Evolutionary conservation across 108 stramenopile genomes (phyloP).

Genomic region (Cylindrotheca closterium): DNA sequence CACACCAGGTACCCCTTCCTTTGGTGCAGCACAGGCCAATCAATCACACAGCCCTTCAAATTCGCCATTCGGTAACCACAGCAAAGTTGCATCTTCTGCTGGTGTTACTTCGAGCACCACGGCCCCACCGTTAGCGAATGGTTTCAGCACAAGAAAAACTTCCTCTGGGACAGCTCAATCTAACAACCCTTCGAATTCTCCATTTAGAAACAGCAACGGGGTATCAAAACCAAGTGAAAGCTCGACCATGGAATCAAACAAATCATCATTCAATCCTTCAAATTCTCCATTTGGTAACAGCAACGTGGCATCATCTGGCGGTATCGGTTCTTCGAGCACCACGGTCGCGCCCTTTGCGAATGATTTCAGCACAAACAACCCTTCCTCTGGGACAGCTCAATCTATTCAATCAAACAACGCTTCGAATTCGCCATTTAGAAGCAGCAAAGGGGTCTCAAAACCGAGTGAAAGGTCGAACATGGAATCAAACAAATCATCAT

Average conservation of each 20-base stretch:
- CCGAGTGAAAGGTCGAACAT: too few relatives aligned
- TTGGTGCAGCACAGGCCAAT: background rate
- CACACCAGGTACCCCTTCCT: too few relatives aligned
- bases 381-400: background rate
- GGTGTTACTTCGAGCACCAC: too few relatives aligned
- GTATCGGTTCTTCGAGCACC: background rate
- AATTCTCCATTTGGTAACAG: background rate
- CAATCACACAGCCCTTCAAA: background rate
- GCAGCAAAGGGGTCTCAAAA: too few relatives aligned
- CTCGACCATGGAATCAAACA: background rate
- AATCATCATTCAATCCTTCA: background rate
- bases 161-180: background rate
- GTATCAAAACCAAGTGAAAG: background rate
- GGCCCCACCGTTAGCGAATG: too few relatives aligned
- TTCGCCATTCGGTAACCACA: background rate
- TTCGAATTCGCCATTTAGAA: background rate
- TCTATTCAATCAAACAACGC: background rate
- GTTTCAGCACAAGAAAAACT: background rate
- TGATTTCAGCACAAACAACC: background rate
- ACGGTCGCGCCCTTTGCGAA: background rate
- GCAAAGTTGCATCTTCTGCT: background rate
- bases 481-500: too few relatives aligned
- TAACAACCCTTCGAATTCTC: background rate
- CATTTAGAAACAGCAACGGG: background rate
- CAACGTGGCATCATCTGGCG: background rate